Evolutionary conservation across 1,139 yeast species (phyloP), one percentile per base, ranked within the genome.

Genomic region (Debaryomyces fabryi): DNA sequence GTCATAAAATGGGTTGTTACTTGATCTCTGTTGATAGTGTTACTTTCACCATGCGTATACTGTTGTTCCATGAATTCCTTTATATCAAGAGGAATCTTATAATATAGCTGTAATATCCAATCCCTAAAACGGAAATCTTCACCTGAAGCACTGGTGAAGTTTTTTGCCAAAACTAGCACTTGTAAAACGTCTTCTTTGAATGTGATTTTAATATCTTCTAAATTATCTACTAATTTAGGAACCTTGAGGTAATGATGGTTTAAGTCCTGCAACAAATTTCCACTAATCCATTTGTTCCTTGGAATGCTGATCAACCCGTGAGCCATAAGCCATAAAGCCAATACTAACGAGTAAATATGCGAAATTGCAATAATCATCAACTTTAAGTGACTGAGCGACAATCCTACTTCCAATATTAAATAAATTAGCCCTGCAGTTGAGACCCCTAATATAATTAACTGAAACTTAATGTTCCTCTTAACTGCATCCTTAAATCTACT

Each of bases 311-410:
- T 81, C 47, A 88, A 66, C 0, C 96, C 96, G 62, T 88, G 93
- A 1, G 93, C 89, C 88, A 89, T 84, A 48, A 89, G 70, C 95
- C 95, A 88, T 27, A 88, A 73, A 0, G 95, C 92, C 41, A 89
- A 63, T 2, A 86, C 74, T 60, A 89, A 74, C 0, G 96, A 81
- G 63, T 88, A 89, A n/a, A 88, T 83, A 63, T 89, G 95, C 1
- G 95, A 82, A 25, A 88, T 60, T 0, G 95, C 93, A 54, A 89
- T 86, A 13, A 86, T 76, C 69, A 88, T 76, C 43, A 85, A 76
- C 62, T 85, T 86, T 59, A 88, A 69, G 42, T 85, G 81, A 42
- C 66, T 64, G 43, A 88, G 72, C n/a, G 50, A 42, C 18, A 50
- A 40, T 9, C 52, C 52, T 8, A 81, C 79, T 49, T 81, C 83